phyloP scores from a whole-genome alignment of 805 yeast species.

The Saturnispora halmiae region DNA sequence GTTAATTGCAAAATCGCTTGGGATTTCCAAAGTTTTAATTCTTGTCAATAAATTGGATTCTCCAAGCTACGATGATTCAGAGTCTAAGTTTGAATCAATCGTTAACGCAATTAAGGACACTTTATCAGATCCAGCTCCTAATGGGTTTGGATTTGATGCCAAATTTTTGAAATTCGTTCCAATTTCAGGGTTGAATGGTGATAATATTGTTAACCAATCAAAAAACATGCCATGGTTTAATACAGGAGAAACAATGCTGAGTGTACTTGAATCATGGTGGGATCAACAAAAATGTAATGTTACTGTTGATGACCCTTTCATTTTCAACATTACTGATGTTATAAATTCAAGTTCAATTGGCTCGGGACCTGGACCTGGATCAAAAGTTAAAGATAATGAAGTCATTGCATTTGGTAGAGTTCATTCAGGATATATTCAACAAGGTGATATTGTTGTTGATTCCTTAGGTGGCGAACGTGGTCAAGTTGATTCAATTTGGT shows the following conservation, averaged over 20 bases:
- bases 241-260: constrained; percentile 41
- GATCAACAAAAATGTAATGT: constrained; percentile 24
- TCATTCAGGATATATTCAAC: constrained; percentile 57
- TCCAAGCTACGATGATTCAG: constrained; percentile 39
- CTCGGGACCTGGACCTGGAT: constrained; percentile 5
- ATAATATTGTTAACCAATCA: constrained; percentile 46
- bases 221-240: constrained; percentile 21
- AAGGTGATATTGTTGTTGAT: constrained; percentile 51
- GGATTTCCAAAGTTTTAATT: constrained; percentile 51
- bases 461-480: constrained; percentile 36
- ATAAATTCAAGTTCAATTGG: constrained; percentile 4
- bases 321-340: constrained; percentile 57
- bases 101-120: constrained; percentile 43
- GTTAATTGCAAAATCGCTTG: constrained; percentile 54
- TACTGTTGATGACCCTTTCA: constrained; percentile 27
- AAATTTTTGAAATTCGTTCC: constrained; percentile 47
- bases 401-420: constrained; percentile 56
- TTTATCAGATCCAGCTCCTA: constrained; percentile 40
- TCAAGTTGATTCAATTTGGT: constrained; percentile 32
- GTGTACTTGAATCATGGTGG: constrained; percentile 29
- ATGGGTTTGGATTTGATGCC: constrained; percentile 42
- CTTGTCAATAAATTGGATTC: constrained; percentile 67
- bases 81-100: constrained; percentile 29
- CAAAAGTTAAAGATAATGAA: constrained; percentile 33
- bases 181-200: constrained; percentile 60